These are phyloP conservation scores for Cryphonectria japonica DNA, from an alignment of 2,329 filamentous ascomycete species.

Conservation along the genomic window DNA sequence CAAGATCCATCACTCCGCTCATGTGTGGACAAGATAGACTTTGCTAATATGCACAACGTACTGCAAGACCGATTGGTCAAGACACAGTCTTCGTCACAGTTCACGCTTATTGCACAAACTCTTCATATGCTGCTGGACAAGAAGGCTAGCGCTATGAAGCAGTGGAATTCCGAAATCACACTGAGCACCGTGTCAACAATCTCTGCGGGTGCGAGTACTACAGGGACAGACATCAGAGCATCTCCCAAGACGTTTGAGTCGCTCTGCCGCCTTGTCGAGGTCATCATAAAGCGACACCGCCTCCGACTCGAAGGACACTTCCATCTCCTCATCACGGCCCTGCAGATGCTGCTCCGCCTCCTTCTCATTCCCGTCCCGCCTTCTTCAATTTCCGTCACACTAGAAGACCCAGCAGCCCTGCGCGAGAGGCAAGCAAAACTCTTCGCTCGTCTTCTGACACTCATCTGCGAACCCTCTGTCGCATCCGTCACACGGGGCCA, in stretches of 20 bases:
- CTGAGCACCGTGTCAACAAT: conserved; percentile 49
- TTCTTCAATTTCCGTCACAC: conserved; percentile 32
- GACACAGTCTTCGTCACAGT: conserved; percentile 38
- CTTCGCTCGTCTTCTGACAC: conserved; percentile 59
- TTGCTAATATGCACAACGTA: conserved; percentile 48
- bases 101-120: conserved; percentile 46
- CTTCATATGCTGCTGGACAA: conserved; percentile 54
- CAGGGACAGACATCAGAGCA: conserved; percentile 35
- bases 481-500: conserved; percentile 56
- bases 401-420: conserved; percentile 36
- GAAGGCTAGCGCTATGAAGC: conserved; percentile 54
- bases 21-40: conserved; percentile 37
- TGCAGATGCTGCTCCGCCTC: conserved; percentile 60
- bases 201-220: conserved; percentile 33
- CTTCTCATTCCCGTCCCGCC: conserved; percentile 49
- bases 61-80: conserved; percentile 41
- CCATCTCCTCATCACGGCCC: conserved; percentile 57
- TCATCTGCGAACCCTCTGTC: conserved; percentile 62
- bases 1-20: conserved; percentile 21
- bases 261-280: conserved; percentile 58
- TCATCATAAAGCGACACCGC: conserved; percentile 62
- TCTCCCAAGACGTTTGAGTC: conserved; percentile 47
- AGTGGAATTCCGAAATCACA: conserved; percentile 62
- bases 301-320: conserved; percentile 65
- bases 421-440: conserved; percentile 51